Evolutionary conservation across 2,329 filamentous ascomycete species (phyloP).

Genomic region (Boeremia exigua): DNA sequence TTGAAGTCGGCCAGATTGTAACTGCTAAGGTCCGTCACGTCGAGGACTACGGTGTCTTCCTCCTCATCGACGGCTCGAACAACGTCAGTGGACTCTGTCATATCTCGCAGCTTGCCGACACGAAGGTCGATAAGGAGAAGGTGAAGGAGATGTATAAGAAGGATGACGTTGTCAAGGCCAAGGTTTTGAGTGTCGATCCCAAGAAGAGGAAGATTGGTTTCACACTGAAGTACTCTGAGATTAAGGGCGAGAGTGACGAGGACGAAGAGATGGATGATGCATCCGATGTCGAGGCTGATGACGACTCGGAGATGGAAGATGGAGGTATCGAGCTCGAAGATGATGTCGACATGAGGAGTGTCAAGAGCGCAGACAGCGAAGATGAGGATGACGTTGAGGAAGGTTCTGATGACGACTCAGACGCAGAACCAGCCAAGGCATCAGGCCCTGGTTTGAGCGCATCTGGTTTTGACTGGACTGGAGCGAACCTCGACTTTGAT

Average conservation of each 20-base stretch:
- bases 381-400: conserved; percentile 45
- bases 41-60: conserved; percentile 93
- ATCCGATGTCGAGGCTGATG: conserved; percentile 31
- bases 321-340: conserved; percentile 48
- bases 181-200: conserved; percentile 77
- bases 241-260: conserved; percentile 63
- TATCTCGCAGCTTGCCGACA: conserved; percentile 88
- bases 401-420: conserved; percentile 43
- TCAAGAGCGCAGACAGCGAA: conserved; percentile 49
- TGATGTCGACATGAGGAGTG: conserved; percentile 54
- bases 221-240: conserved; percentile 90
- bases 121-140: conserved; percentile 80
- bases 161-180: conserved; percentile 92
- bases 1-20: conserved; percentile 79
- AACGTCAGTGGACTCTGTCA: conserved; percentile 95
- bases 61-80: conserved; percentile 82
- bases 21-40: conserved; percentile 93
- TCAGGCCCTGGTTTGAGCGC: conserved; percentile 66
- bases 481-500: conserved; percentile 59
- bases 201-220: conserved; percentile 83
- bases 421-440: conserved; percentile 27
- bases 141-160: conserved; percentile 88
- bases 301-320: conserved; percentile 51
- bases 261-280: conserved; percentile 50
- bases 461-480: conserved; percentile 88